phyloP scores from a whole-genome alignment of 2,329 filamentous ascomycete genomes.

The Dothistroma pini region DNA sequence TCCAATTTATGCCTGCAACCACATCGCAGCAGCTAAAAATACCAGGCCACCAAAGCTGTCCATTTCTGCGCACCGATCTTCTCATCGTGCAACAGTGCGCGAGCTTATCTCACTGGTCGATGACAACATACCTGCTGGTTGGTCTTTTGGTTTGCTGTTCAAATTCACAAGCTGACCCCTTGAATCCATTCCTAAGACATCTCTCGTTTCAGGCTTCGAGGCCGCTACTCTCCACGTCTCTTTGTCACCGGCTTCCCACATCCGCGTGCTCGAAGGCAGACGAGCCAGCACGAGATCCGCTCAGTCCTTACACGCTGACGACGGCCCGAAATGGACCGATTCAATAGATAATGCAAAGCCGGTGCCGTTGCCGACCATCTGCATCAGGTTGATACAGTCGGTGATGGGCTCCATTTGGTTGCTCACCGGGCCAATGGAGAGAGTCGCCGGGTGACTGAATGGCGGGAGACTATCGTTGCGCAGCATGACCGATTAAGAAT shows the following conservation, averaged over 20 bases:
- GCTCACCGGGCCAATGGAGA: constrained; percentile 25
- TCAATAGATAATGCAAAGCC: constrained; percentile 41
- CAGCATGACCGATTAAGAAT: constrained; percentile 27
- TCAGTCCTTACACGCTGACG: constrained; percentile 36
- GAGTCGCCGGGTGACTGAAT: constrained; percentile 41
- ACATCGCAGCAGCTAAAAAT: constrained; percentile 41
- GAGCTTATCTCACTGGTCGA: not conserved
- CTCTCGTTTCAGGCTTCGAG: not conserved
- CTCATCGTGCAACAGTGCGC: constrained; percentile 34
- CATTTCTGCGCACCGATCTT: constrained; percentile 47
- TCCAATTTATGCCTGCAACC: too few relatives aligned
- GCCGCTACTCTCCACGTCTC: constrained; percentile 26
- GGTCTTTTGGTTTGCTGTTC: not conserved
- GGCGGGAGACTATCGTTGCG: constrained; percentile 40
- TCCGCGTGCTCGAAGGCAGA: constrained; percentile 41
- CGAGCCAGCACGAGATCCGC: constrained; percentile 41
- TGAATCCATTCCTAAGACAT: constrained; percentile 4
- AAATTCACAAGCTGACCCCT: constrained; percentile 8
- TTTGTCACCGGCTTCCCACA: constrained; percentile 45
- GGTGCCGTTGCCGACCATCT: constrained; percentile 39
- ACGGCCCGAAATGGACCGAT: constrained; percentile 43
- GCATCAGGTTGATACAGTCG: constrained; percentile 43
- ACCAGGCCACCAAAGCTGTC: constrained; percentile 46
- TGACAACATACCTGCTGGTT: not conserved
- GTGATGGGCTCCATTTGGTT: constrained; percentile 37